These are phyloP conservation scores for Keithomyces neogunnii DNA, from an alignment of 2,329 filamentous ascomycete species.

Conservation along the genomic window DNA sequence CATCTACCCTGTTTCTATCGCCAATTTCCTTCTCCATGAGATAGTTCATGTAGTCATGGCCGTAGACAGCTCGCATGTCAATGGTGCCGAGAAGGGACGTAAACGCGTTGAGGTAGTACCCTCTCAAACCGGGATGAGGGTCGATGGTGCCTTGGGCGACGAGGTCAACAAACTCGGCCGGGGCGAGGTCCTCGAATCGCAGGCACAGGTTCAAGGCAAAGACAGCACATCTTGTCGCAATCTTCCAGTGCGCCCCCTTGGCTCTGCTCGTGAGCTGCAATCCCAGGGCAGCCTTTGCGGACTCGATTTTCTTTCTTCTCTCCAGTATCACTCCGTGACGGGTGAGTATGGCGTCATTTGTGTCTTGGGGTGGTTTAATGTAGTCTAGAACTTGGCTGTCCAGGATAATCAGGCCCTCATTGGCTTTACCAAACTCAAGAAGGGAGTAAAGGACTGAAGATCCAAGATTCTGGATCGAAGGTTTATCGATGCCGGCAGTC, in stretches of 20 bases:
- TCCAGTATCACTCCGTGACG: constrained; percentile 65
- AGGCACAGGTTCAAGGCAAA: constrained; percentile 87
- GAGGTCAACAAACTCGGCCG: constrained; percentile 72
- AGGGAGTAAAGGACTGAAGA: constrained; percentile 74
- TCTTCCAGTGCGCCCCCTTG: constrained; percentile 87
- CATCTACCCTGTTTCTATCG: constrained; percentile 65
- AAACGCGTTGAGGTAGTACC: constrained; percentile 73
- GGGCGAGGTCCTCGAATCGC: constrained; percentile 82
- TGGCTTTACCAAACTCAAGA: constrained; percentile 82
- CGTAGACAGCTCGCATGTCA: constrained; percentile 77
- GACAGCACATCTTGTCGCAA: constrained; percentile 79
- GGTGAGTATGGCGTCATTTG: constrained; percentile 46
- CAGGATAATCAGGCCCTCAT: constrained; percentile 78
- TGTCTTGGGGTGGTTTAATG: constrained; percentile 62
- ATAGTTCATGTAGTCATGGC: constrained; percentile 81
- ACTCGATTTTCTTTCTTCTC: constrained; percentile 70
- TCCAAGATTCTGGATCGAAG: constrained; percentile 86
- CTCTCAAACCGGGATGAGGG: constrained; percentile 76
- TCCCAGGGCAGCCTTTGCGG: constrained; percentile 72
- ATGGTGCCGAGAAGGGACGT: constrained; percentile 71
- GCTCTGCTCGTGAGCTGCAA: constrained; percentile 73
- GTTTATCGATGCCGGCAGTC: constrained; percentile 83
- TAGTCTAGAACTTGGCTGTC: constrained; percentile 61
- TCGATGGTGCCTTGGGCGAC: constrained; percentile 79
- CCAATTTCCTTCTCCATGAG: constrained; percentile 66